phyloP scores from a whole-genome alignment of 441 rosid genomes.

The Erodium texanum region DNA sequence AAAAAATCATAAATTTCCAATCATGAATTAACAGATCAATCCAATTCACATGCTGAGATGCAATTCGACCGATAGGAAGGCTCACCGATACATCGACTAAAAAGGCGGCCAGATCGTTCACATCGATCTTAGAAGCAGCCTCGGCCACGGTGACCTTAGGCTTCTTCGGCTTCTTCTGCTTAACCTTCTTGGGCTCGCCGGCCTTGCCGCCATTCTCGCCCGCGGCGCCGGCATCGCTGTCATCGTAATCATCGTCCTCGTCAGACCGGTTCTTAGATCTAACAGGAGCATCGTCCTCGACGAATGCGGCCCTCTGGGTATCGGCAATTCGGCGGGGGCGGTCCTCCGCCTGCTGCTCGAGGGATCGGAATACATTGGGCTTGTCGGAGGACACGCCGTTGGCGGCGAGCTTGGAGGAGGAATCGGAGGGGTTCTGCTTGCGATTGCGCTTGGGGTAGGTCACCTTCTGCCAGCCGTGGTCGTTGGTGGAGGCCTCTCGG shows the following conservation, averaged over 20 bases:
- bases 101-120: too few relatives aligned
- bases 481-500: constrained; percentile 20
- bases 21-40: too few relatives aligned
- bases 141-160: too few relatives aligned
- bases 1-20: too few relatives aligned
- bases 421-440: constrained; percentile 38
- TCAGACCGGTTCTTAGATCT: constrained; percentile 18
- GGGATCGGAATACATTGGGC: constrained; percentile 28
- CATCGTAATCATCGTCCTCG: neutral
- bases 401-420: constrained; percentile 10
- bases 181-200: too few relatives aligned
- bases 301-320: constrained; percentile 27
- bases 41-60: too few relatives aligned
- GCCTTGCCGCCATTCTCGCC: too few relatives aligned
- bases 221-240: constrained; percentile 7
- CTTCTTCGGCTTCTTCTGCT: too few relatives aligned
- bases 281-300: neutral
- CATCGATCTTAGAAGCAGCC: too few relatives aligned
- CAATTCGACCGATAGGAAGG: too few relatives aligned
- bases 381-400: constrained; percentile 24
- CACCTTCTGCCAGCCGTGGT: constrained; percentile 78
- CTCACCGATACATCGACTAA: too few relatives aligned
- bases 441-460: constrained; percentile 56
- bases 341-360: too few relatives aligned
- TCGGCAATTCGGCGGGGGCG: constrained; percentile 30